phyloP scores from a whole-genome alignment of 371 early-diverging fungal genomes.

The Mortierella sp. region DNA sequence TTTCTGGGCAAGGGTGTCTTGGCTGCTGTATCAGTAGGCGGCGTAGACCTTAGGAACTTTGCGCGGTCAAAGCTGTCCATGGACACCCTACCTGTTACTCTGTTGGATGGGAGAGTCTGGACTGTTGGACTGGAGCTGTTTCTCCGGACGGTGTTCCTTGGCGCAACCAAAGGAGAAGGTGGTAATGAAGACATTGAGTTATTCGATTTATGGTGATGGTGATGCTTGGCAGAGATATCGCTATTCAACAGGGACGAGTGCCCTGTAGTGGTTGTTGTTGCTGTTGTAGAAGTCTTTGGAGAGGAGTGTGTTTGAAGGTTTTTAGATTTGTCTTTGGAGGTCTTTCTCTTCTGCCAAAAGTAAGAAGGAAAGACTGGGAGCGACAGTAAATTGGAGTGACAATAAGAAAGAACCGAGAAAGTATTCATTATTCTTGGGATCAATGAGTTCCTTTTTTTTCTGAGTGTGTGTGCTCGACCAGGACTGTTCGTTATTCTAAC shows the following conservation, averaged over 20 bases:
- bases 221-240: background rate
- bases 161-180: constrained; percentile 14
- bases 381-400: constrained; percentile 15
- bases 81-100: constrained; percentile 21
- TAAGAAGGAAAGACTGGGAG: constrained; percentile 7
- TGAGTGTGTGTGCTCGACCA: background rate
- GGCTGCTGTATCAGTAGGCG: background rate
- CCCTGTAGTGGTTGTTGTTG: background rate
- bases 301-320: background rate
- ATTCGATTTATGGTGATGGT: background rate
- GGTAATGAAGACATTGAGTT: constrained; percentile 4
- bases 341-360: constrained; percentile 3
- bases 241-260: background rate
- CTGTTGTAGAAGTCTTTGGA: background rate
- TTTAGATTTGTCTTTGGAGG: constrained; percentile 2
- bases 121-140: constrained; percentile 37
- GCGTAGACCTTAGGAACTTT: constrained; percentile 13
- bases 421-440: constrained; percentile 32
- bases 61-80: constrained; percentile 49
- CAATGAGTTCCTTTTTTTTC: background rate
- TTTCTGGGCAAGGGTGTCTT: constrained; percentile 4
- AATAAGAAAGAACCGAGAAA: constrained; percentile 25
- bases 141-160: constrained; percentile 21
- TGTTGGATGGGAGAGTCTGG: constrained; percentile 17
- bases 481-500: background rate